A percentile compares a stretch with the other conserved stretches of the same genome.
phyloP scores from a whole-genome alignment of 2,329 filamentous ascomycete genomes.

The Westerdykella sp. region DNA sequence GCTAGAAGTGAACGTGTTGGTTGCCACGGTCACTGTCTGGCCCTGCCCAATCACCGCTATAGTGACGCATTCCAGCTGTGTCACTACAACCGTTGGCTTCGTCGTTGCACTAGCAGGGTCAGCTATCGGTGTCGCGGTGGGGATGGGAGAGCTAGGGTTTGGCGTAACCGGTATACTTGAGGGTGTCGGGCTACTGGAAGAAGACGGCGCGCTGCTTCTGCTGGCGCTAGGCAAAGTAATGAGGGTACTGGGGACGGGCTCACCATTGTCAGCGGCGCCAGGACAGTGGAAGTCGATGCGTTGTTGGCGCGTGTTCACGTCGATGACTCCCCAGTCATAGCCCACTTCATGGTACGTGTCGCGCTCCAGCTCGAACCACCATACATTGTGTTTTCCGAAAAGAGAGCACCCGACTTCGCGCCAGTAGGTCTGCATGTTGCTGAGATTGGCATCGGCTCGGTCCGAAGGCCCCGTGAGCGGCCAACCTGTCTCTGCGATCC shows the following conservation, averaged over 20 bases:
- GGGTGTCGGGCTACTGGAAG: background rate
- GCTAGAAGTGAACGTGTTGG: background rate
- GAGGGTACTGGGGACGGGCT: background rate
- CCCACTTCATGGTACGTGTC: constrained; percentile 15
- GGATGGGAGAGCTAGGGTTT: background rate
- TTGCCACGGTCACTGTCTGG: background rate
- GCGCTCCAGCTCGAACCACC: constrained; percentile 27
- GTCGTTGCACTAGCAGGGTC: background rate
- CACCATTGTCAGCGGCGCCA: background rate
- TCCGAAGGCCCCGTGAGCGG: constrained; percentile 13
- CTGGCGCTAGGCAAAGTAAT: too few species aligned
- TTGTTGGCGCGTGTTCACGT: constrained; percentile 3
- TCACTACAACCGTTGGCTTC: background rate
- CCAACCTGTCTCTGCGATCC: constrained; percentile 35
- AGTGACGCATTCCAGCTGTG: background rate
- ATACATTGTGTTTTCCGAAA: constrained; percentile 27
- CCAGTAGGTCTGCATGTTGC: constrained; percentile 26
- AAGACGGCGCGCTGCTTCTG: background rate
- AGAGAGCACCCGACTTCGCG: constrained; percentile 24
- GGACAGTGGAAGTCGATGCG: background rate
- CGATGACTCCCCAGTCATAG: constrained; percentile 24
- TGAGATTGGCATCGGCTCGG: constrained; percentile 8
- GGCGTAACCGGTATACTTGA: background rate
- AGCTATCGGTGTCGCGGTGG: background rate
- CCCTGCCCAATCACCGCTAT: background rate